phyloP scores from a whole-genome alignment of 2,329 filamentous ascomycete genomes.

The Monosporascus ibericus region DNA sequence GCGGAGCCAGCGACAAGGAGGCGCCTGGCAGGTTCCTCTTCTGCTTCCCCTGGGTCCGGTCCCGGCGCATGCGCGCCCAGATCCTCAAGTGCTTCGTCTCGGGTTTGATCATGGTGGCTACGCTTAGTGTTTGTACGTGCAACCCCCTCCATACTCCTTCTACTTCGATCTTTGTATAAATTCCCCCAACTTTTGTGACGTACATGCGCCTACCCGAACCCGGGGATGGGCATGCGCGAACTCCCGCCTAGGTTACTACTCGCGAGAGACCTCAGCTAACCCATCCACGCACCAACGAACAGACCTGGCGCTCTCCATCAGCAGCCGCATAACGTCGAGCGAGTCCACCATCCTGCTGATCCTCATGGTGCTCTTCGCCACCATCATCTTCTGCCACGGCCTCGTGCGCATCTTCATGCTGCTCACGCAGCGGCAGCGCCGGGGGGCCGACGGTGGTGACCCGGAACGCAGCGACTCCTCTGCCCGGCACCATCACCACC shows the following conservation, averaged over 20 bases:
- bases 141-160: not conserved
- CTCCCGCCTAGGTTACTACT: too few relatives aligned
- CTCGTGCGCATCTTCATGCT: slow-evolving; percentile 68
- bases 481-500: slow-evolving; percentile 9
- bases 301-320: slow-evolving; percentile 71
- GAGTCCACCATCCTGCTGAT: slow-evolving; percentile 78
- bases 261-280: not conserved
- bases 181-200: not conserved
- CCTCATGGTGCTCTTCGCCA: slow-evolving; percentile 65
- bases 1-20: slow-evolving; percentile 7
- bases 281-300: not conserved
- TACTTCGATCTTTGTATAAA: not conserved
- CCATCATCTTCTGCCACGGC: slow-evolving; percentile 76
- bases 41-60: slow-evolving; percentile 51
- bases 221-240: too few relatives aligned
- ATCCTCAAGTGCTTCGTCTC: slow-evolving; percentile 59
- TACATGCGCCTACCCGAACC: not conserved
- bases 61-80: slow-evolving; percentile 46
- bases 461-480: slow-evolving; percentile 15
- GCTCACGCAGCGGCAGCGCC: slow-evolving; percentile 35
- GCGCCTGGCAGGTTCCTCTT: slow-evolving; percentile 40
- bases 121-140: slow-evolving; percentile 61
- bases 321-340: slow-evolving; percentile 54
- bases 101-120: slow-evolving; percentile 51
- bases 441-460: slow-evolving; percentile 26